A percentile compares a stretch with the other conserved stretches of the same genome.
Evolutionary conservation across 257 asterid species (phyloP).

Genomic region (Cynanchum wilfordii): DNA sequence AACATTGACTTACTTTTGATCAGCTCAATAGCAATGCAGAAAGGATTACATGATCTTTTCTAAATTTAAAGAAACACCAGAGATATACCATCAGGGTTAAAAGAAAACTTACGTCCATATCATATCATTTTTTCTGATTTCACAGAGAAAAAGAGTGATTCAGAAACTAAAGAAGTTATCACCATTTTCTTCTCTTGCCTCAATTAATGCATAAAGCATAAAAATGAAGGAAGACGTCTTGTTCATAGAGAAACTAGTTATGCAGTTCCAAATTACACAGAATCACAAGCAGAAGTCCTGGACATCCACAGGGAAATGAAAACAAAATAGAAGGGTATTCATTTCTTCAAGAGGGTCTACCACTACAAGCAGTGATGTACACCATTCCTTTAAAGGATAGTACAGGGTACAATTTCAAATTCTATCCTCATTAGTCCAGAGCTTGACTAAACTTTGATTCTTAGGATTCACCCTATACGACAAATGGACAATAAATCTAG

Average conservation of each 20-base stretch:
- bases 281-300: not conserved
- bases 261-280: not conserved
- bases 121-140: not conserved
- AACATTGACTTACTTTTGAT: not conserved
- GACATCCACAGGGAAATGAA: not conserved
- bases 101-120: not conserved
- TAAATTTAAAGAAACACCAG: not conserved
- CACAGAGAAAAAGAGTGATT: not conserved
- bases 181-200: not conserved
- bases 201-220: not conserved
- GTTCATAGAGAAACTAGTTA: not conserved
- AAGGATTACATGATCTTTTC: not conserved
- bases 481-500: not conserved
- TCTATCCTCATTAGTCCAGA: not conserved
- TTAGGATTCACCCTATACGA: not conserved
- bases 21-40: not conserved
- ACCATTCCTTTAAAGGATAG: not conserved
- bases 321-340: not conserved
- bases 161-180: not conserved
- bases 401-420: not conserved
- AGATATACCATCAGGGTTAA: not conserved
- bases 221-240: not conserved
- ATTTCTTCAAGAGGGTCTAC: not conserved
- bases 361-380: not conserved
- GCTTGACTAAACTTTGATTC: not conserved